phyloP scores from a whole-genome alignment of 805 yeast genomes.

The baker's yeast (Saccharomyces cerevisiae) region DNA sequence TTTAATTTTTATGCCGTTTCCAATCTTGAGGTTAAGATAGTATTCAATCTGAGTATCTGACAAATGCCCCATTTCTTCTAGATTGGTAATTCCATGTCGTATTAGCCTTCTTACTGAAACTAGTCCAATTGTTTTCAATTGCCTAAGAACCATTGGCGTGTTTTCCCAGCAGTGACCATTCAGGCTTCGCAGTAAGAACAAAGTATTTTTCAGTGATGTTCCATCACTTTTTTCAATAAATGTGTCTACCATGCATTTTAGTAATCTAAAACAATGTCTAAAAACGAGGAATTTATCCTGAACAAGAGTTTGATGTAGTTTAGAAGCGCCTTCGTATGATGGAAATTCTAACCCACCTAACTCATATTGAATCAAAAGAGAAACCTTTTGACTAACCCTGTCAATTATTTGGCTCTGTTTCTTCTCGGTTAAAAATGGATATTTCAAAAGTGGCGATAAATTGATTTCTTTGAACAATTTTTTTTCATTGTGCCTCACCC shows the following conservation, averaged over 20 bases:
- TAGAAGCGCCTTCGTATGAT: conserved; percentile 33
- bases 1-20: conserved; percentile 34
- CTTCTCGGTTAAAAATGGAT: conserved; percentile 29
- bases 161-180: conserved; percentile 46
- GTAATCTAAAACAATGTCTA: conserved; percentile 36
- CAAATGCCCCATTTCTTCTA: conserved; percentile 28
- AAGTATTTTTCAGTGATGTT: conserved; percentile 32
- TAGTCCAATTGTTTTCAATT: conserved; percentile 40
- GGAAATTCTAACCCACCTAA: conserved; percentile 45
- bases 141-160: conserved; percentile 37
- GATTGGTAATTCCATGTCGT: conserved; percentile 28
- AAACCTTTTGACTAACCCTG: conserved; percentile 32
- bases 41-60: conserved; percentile 34
- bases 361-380: conserved; percentile 40
- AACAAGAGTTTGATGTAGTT: conserved; percentile 33
- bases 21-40: conserved; percentile 34
- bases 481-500: conserved; percentile 39
- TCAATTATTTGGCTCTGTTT: conserved; percentile 21
- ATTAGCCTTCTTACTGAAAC: conserved; percentile 34
- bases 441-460: conserved; percentile 32
- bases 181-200: conserved; percentile 35
- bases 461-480: conserved; percentile 39
- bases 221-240: conserved; percentile 37
- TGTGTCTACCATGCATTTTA: conserved; percentile 39
- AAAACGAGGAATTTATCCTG: conserved; percentile 40